A percentile compares a stretch with the other conserved stretches of the same genome.
phyloP scores from a whole-genome alignment of 1,284 basidiomycete genomes.

The Ustilago cynodontis region DNA sequence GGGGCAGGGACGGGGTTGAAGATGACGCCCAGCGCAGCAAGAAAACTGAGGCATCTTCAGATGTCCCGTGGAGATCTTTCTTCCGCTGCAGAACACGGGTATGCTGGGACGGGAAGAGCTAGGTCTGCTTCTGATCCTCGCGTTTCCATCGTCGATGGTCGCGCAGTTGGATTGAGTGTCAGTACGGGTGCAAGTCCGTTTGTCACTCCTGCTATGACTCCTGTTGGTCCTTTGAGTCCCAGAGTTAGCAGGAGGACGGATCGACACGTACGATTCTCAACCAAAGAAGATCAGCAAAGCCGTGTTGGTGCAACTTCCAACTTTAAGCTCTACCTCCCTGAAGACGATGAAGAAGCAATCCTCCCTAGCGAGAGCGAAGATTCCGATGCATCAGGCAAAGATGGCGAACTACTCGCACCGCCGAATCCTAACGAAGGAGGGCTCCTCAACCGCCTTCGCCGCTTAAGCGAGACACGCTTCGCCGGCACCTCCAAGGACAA shows the following conservation, averaged over 20 bases:
- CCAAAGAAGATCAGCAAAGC: constrained; percentile 11
- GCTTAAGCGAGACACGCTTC: constrained; percentile 35
- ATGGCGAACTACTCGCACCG: constrained; percentile 31
- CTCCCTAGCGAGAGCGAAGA: constrained; percentile 42
- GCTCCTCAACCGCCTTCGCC: constrained; percentile 21
- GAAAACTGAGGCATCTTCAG: constrained; percentile 55
- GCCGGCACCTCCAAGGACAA: constrained; percentile 6
- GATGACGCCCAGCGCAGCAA: constrained; percentile 57
- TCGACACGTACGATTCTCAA: constrained; percentile 39
- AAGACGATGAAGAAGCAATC: constrained; percentile 38
- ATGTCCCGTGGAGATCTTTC: constrained; percentile 55
- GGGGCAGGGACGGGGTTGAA: constrained; percentile 9
- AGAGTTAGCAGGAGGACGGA: constrained; percentile 21
- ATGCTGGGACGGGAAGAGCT: constrained; percentile 7
- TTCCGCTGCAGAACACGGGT: constrained; percentile 32
- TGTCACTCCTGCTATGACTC: constrained; percentile 39
- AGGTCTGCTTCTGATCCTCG: constrained; percentile 19
- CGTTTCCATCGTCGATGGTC: constrained; percentile 29
- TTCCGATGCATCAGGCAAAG: constrained; percentile 55
- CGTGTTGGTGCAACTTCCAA: constrained; percentile 37
- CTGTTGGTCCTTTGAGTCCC: constrained; percentile 27
- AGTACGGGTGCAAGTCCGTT: constrained; percentile 24
- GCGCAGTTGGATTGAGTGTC: constrained; percentile 41
- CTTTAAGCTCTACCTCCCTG: constrained; percentile 42
- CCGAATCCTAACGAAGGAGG: constrained; percentile 4